Percentiles rank a stretch among this genome's conserved stretches.
These are phyloP conservation scores for Populus alba DNA, from an alignment of 345 rosid genomes.

Conservation along the genomic window DNA sequence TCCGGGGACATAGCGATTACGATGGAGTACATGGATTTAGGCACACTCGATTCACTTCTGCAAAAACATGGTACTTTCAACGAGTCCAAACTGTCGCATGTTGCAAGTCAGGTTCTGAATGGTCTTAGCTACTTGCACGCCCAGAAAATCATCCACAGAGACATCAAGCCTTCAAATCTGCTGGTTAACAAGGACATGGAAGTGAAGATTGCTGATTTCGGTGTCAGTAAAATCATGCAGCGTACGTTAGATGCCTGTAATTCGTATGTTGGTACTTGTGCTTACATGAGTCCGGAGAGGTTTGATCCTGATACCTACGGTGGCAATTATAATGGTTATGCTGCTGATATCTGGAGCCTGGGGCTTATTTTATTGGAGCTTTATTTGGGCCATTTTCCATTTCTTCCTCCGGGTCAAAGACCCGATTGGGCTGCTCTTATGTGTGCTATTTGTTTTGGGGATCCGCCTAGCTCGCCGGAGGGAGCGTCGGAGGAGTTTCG, in stretches of 20 bases:
- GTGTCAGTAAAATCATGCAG: conserved; percentile 72
- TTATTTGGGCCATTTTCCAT: conserved; percentile 70
- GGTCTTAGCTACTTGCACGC: conserved; percentile 67
- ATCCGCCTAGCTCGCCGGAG: conserved; percentile 65
- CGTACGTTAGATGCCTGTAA: conserved; percentile 70
- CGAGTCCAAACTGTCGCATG: conserved; percentile 44
- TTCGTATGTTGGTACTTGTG: conserved; percentile 87
- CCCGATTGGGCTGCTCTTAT: conserved; percentile 90
- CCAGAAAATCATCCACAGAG: conserved; percentile 72
- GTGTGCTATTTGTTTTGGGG: conserved; percentile 89
- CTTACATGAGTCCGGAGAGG: conserved; percentile 92
- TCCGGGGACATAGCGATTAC: conserved; percentile 63
- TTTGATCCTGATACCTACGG: conserved; percentile 68
- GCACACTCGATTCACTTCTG: conserved; percentile 58
- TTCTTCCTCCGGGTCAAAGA: conserved; percentile 59
- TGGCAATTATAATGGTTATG: conserved; percentile 61
- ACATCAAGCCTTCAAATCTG: conserved; percentile 78
- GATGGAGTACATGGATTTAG: conserved; percentile 83
- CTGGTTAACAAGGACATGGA: conserved; percentile 53
- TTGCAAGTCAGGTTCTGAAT: conserved; percentile 59
- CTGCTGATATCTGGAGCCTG: conserved; percentile 86
- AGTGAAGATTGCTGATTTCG: conserved; percentile 84
- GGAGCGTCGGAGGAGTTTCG: conserved; percentile 61
- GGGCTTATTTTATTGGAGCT: conserved; percentile 81
- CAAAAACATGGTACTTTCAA: conserved; percentile 41